Percentiles rank a stretch among this genome's conserved stretches.
These are phyloP conservation scores for Epichloe gansuensis DNA, from an alignment of 2,329 filamentous ascomycete genomes.

Conservation along the genomic window DNA sequence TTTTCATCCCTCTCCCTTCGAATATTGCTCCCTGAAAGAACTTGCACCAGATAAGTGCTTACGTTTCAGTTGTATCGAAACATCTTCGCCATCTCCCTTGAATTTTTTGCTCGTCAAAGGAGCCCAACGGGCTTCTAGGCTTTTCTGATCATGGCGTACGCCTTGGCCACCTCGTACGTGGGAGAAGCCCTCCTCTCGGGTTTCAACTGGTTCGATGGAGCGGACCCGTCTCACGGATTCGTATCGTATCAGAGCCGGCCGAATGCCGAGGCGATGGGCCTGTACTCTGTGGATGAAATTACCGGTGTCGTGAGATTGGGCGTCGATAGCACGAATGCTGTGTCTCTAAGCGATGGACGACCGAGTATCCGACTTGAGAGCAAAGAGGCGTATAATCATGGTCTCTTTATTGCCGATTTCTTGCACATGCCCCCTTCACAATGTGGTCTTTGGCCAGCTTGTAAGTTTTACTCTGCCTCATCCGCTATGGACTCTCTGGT, in stretches of 20 bases:
- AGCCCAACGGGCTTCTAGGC: neutral
- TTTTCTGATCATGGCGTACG: slow-evolving; percentile 22
- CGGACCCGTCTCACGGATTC: slow-evolving; percentile 54
- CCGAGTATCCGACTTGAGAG: slow-evolving; percentile 55
- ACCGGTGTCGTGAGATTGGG: slow-evolving; percentile 32
- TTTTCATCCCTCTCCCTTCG: neutral
- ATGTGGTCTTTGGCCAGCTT: slow-evolving; percentile 65
- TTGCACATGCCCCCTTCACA: slow-evolving; percentile 58
- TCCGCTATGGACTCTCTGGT: neutral
- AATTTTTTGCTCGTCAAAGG: neutral
- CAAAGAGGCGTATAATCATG: slow-evolving; percentile 48
- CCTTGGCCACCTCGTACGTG: slow-evolving; percentile 29
- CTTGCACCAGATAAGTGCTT: too few species aligned
- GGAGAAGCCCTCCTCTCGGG: slow-evolving; percentile 30
- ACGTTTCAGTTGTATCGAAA: too few species aligned
- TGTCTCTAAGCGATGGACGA: slow-evolving; percentile 27
- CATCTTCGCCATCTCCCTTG: neutral
- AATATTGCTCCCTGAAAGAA: neutral
- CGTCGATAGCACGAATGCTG: slow-evolving; percentile 29
- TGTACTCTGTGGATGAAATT: slow-evolving; percentile 29
- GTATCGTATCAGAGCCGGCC: slow-evolving; percentile 42
- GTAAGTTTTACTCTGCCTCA: slow-evolving; percentile 19
- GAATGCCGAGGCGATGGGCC: slow-evolving; percentile 24
- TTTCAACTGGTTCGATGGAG: slow-evolving; percentile 37
- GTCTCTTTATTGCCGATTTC: slow-evolving; percentile 59